Conservation (phyloP, 306 rosid species). For the Rosa rugosa region DNA sequence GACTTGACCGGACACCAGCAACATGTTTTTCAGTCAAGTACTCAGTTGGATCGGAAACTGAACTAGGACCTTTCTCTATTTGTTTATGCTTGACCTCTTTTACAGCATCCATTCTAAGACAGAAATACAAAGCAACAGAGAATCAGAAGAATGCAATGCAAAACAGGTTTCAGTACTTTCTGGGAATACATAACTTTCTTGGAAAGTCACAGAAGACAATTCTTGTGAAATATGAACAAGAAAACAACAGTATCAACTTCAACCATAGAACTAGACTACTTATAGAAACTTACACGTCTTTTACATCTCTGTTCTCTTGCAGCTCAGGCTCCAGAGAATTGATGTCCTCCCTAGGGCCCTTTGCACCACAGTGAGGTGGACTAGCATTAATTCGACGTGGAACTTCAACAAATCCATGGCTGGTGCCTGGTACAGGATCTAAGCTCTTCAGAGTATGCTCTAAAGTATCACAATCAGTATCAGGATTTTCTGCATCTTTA, state of each 20-base stretch:
- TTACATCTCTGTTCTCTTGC: slow-evolving; percentile 40
- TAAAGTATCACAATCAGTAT: slow-evolving; percentile 33
- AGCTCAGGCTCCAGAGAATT: slow-evolving; percentile 37
- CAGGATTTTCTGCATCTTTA: slow-evolving; percentile 31
- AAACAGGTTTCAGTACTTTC: not conserved
- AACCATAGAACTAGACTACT: not conserved
- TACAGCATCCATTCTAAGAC: slow-evolving; percentile 47
- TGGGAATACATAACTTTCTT: not conserved
- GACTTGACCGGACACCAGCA: slow-evolving; percentile 49
- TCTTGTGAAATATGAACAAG: not conserved
- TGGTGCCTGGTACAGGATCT: slow-evolving; percentile 27
- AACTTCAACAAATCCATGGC: slow-evolving; percentile 19
- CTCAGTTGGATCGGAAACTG: slow-evolving; percentile 52
- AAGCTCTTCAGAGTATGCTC: slow-evolving; percentile 31
- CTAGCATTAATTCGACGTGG: slow-evolving; percentile 35
- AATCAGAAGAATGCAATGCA: slow-evolving; percentile 6
- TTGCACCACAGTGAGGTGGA: slow-evolving; percentile 29
- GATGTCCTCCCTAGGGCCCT: slow-evolving; percentile 33
- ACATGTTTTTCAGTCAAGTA: slow-evolving; percentile 42
- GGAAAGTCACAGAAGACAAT: not conserved
- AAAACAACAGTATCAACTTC: not conserved
- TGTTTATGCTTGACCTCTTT: slow-evolving; percentile 41
- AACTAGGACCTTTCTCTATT: slow-evolving; percentile 44
- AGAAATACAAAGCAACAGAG: slow-evolving; percentile 21
- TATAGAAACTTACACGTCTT: slow-evolving; percentile 55